These are phyloP conservation scores for Pyrenochaeta sp. DNA, from an alignment of 2,329 filamentous ascomycete species.

Conservation along the genomic window DNA sequence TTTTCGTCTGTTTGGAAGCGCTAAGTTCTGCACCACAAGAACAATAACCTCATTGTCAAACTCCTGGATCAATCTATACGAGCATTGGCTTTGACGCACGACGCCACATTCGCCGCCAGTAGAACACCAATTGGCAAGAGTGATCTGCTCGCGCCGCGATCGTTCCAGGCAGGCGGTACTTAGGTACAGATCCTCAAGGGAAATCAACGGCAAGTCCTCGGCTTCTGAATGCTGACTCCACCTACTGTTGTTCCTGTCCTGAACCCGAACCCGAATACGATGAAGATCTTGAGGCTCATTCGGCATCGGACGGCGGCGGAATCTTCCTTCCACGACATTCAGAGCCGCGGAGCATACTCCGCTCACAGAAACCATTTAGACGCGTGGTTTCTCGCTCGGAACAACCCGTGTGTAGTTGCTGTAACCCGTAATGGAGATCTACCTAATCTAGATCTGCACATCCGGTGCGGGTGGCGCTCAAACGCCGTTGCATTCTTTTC, in stretches of 20 bases:
- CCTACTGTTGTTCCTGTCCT: neutral
- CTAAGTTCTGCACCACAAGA: too few relatives aligned
- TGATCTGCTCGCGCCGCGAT: too few relatives aligned
- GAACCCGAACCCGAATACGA: constrained; percentile 7
- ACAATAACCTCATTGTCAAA: too few relatives aligned
- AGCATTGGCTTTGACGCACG: too few relatives aligned
- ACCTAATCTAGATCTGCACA: neutral
- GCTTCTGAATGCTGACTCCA: neutral
- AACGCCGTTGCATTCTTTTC: neutral
- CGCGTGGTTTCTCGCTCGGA: neutral
- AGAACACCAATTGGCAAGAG: too few relatives aligned
- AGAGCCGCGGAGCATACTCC: neutral
- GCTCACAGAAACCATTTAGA: neutral
- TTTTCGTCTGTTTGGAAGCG: too few relatives aligned
- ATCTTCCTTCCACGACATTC: neutral
- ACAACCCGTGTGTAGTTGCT: neutral
- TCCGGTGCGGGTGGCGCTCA: neutral
- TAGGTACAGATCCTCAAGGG: neutral
- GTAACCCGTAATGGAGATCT: neutral
- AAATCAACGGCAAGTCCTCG: neutral
- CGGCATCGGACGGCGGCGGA: neutral
- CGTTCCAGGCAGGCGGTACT: too few relatives aligned
- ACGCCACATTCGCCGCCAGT: too few relatives aligned
- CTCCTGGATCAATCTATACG: too few relatives aligned
- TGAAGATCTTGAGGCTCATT: constrained; percentile 8